Base-by-base conservation (phyloP, 306 rosid genomes). In the Quillaja saponaria region DNA sequence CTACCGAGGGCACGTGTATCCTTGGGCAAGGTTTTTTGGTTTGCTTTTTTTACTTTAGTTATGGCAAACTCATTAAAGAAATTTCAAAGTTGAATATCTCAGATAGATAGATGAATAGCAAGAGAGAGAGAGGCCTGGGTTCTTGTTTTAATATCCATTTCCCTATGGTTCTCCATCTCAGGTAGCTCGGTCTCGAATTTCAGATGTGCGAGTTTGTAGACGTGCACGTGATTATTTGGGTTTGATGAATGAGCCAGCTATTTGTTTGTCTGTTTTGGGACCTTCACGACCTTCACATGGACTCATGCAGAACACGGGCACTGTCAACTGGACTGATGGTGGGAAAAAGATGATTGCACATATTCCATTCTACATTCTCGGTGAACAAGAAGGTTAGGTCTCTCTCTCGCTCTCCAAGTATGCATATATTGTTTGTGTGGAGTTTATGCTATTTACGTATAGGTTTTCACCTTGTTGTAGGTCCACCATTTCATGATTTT, bases 221-320 rank as follows among this genome's bases (percentile, higher is more conserved):
- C 94, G 96, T 8, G 96, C 96, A 49, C 84, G 86, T 63, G 96
- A 92, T 79, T 92, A 81, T 78, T 61, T 92, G 71, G 98, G 95
- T 64, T 71, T 92, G 78, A 69, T 92, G 87, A 92, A 78, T 63
- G 96, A 92, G 52, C 92, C 96, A 47, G 90, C 91, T 66, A 77
- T 92, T 65, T 84, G 89, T 56, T 77, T 82, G 67, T 86, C 98
- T 76, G 84, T 92, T 45, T 80, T 92, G 76, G 98, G 96, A 31
- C 90, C 98, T 76, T 88, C 97, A 5, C 76, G 67, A 52, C 76
- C 96, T 68, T 58, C 84, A 17, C 70, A 66, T 46, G 88, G 82
- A 69, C 74, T 72, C 17, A 41, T 35, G 20, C 88, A 68, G 65
- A 88, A 72, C 70, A 73, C 90, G 13, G 99, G 99, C 68, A 74